phyloP scores from a whole-genome alignment of 2,329 filamentous ascomycete genomes.

The Pseudogymnoascus sp. region DNA sequence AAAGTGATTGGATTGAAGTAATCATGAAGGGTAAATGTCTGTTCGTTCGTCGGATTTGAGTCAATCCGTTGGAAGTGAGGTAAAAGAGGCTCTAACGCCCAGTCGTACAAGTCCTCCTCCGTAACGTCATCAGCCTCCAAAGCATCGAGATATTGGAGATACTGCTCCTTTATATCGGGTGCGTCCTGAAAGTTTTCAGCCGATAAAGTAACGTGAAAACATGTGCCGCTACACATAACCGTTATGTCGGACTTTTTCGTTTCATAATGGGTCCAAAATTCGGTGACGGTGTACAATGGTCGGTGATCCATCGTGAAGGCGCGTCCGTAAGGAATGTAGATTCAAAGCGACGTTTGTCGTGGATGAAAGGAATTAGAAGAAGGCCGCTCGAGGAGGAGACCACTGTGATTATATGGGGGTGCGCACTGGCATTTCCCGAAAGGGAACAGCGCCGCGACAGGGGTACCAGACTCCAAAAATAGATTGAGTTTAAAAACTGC shows the following conservation, averaged over 20 bases:
- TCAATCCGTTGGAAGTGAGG: constrained; percentile 14
- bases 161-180: constrained; percentile 15
- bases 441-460: background rate
- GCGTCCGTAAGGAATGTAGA: no score
- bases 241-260: no score
- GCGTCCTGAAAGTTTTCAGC: constrained; percentile 14
- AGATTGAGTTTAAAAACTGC: no score
- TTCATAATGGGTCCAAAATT: no score
- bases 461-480: no score
- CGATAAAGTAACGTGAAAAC: constrained; percentile 8
- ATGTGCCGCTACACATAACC: no score
- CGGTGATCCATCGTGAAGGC: background rate
- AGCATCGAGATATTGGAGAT: constrained; percentile 14
- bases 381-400: background rate
- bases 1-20: constrained; percentile 14
- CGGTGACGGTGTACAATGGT: no score
- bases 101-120: constrained; percentile 17
- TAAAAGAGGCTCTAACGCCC: constrained; percentile 15
- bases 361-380: background rate
- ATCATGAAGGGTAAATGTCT: constrained; percentile 15
- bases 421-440: background rate
- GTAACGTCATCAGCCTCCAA: constrained; percentile 12
- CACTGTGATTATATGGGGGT: background rate
- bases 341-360: background rate
- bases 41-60: constrained; percentile 14